phyloP scores from a whole-genome alignment of 2,329 filamentous ascomycete species.

The Cercospora nicotianae region DNA sequence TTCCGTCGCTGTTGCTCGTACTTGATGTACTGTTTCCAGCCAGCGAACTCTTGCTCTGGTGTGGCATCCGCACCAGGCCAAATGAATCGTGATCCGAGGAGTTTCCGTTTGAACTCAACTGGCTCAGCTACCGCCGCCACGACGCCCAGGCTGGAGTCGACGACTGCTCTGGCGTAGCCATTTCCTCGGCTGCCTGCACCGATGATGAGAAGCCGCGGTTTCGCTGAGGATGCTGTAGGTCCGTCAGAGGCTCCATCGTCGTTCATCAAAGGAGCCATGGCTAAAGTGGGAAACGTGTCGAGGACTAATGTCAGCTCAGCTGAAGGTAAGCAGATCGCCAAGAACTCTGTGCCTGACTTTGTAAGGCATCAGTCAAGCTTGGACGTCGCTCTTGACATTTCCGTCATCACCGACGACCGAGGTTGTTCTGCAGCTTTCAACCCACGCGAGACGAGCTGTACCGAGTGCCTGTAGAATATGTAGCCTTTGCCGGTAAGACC shows the following conservation, averaged over 20 bases:
- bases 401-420: slow-evolving; percentile 5
- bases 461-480: slow-evolving; percentile 7
- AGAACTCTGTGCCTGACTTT: neutral
- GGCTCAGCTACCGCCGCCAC: slow-evolving; percentile 83
- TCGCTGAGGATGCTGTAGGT: neutral
- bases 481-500: slow-evolving; percentile 6
- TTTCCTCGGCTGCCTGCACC: slow-evolving; percentile 79
- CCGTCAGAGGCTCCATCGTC: slow-evolving; percentile 8
- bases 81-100: slow-evolving; percentile 71
- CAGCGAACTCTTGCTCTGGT: slow-evolving; percentile 67
- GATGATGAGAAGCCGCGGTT: slow-evolving; percentile 68
- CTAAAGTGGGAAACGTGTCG: neutral
- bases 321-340: neutral
- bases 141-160: slow-evolving; percentile 63
- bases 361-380: neutral
- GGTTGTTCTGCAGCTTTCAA: slow-evolving; percentile 9
- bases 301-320: slow-evolving; percentile 5
- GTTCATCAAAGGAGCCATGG: slow-evolving; percentile 27
- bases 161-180: slow-evolving; percentile 69
- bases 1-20: slow-evolving; percentile 67
- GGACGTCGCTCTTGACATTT: neutral
- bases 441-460: slow-evolving; percentile 4
- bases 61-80: slow-evolving; percentile 58
- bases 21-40: slow-evolving; percentile 73
- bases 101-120: slow-evolving; percentile 69